These are phyloP conservation scores for Endogone sp. DNA, from an alignment of 192 early-diverging fungal species.

Conservation along the genomic window DNA sequence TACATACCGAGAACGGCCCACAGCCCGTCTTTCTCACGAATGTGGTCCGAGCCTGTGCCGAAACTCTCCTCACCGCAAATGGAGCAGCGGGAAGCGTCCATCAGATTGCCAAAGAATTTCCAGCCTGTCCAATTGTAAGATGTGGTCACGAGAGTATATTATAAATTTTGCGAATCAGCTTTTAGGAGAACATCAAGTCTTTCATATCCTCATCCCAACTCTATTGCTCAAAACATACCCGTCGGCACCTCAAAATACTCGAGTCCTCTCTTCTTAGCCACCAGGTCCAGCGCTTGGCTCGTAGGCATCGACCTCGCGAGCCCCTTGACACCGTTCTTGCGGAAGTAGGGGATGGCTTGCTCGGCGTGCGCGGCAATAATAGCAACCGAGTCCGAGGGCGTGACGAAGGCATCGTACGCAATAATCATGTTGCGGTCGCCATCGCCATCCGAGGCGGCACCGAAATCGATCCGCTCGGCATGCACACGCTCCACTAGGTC, in stretches of 20 bases:
- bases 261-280: constrained; percentile 78
- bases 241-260: constrained; percentile 90
- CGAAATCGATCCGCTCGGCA: constrained; percentile 76
- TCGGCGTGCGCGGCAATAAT: constrained; percentile 89
- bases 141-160: background rate
- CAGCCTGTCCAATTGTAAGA: constrained; percentile 46
- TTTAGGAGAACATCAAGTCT: too few relatives aligned
- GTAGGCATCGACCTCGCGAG: constrained; percentile 98
- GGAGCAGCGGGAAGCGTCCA: constrained; percentile 91
- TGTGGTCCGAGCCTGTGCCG: constrained; percentile 97
- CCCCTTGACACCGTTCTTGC: constrained; percentile 77
- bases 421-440: constrained; percentile 99
- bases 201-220: too few relatives aligned
- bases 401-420: constrained; percentile 92
- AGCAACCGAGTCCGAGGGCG: constrained; percentile 95
- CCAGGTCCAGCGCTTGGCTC: constrained; percentile 81
- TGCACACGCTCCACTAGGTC: constrained; percentile 87
- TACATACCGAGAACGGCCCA: constrained; percentile 86
- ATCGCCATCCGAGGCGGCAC: constrained; percentile 97
- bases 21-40: constrained; percentile 98
- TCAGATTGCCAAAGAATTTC: constrained; percentile 99
- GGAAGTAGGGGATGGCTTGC: constrained; percentile 89
- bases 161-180: too few relatives aligned
- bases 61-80: constrained; percentile 99
- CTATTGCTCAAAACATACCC: too few relatives aligned